phyloP scores from a whole-genome alignment of 1,284 basidiomycete species.

The Leccinum huronense region DNA sequence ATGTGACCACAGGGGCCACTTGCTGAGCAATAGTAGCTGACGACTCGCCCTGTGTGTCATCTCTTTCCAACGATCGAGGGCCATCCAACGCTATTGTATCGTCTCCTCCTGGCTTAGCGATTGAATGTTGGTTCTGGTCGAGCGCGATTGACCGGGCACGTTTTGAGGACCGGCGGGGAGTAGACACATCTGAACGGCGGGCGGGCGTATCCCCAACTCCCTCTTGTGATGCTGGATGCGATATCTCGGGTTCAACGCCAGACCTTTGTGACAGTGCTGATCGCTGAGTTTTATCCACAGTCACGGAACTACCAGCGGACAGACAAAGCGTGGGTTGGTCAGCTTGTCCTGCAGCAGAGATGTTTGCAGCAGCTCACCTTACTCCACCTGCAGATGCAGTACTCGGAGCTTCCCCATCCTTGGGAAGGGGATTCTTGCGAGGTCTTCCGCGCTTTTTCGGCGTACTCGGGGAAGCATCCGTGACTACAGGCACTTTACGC shows the following conservation, averaged over 20 bases:
- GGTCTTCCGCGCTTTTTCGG: slow-evolving; percentile 38
- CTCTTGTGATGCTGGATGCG: not conserved
- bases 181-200: not conserved
- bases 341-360: not conserved
- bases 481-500: slow-evolving; percentile 27
- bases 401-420: slow-evolving; percentile 6
- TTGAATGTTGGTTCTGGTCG: slow-evolving; percentile 1
- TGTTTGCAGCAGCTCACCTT: not conserved
- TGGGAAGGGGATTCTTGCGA: slow-evolving; percentile 26
- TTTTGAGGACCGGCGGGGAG: slow-evolving; percentile 5
- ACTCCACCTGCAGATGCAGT: not conserved
- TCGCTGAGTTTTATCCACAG: not conserved
- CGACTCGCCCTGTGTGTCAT: not conserved
- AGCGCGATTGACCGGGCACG: slow-evolving; percentile 2
- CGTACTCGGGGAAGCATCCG: slow-evolving; percentile 11
- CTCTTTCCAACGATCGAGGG: not conserved
- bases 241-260: slow-evolving; percentile 3
- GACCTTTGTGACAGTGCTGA: not conserved
- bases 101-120: not conserved
- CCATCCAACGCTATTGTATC: not conserved
- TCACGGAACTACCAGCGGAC: not conserved
- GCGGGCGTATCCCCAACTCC: not conserved
- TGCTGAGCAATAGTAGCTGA: slow-evolving; percentile 4
- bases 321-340: not conserved
- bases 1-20: not conserved